Evolutionary conservation across 2,329 filamentous ascomycete species (phyloP), one percentile per base, ranked within the genome.

Genomic region (Dothideomycetes sp.): DNA sequence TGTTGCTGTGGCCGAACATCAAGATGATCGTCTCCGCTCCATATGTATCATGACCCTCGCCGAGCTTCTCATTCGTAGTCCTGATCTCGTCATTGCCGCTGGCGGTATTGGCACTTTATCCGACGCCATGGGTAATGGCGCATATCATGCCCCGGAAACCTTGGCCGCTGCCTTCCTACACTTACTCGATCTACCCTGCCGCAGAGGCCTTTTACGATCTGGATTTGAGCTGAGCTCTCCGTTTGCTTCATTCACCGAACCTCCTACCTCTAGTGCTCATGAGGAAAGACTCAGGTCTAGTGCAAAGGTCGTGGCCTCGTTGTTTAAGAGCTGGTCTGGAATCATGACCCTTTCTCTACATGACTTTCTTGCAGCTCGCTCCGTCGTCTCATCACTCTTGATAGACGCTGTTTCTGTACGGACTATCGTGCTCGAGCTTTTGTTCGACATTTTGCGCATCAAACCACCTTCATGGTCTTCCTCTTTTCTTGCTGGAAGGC

Each of bases 391-490:
- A 22, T 78, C 78, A 0, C 61, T 82, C 16, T 73, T 78, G 47
- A 76, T 79, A 42, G 68, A 70, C 2, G 69, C 71, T 27, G 59
- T 69, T 1, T 62, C 69, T 44, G 69, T 76, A 7, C 65, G 77
- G 34, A 87, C 94, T 55, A 81, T 88, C 1, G 78, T 95, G 13
- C 71, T 98, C 46, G 91, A 98, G 58, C 68, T 98, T 10, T 64
- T 98, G 13, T 95, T 93, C 51, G 78, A 81, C 52, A 73, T 80
- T 15, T 64, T 98, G 37, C 79, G 89, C 24, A 95, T 98, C 56
- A 96, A 96, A 52, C 82, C 88, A 44, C 79, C 91, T 30, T 80
- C 87, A 7, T 98, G 91, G 91, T 93, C 91, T 6, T 88, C 86
- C 0, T 93, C 89, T 0, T 98, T 94, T 58, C 73, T 98, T 33